Evolutionary conservation across 23 red algal genomes (phyloP).

Genomic region (Gracilaria gracilis): DNA sequence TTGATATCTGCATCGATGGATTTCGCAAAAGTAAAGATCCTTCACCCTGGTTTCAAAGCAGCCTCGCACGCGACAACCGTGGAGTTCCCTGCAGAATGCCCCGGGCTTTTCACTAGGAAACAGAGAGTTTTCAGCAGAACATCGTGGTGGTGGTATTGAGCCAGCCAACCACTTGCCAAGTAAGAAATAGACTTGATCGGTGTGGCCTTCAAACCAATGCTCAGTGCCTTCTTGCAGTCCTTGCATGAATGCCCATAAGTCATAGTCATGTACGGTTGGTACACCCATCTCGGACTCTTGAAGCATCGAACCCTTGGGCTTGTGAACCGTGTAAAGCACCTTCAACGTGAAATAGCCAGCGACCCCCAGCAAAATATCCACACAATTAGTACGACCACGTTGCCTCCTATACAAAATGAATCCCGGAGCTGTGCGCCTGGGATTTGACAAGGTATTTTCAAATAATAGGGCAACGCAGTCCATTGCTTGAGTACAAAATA

Average conservation of each 20-base stretch:
- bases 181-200: conserved; percentile 25
- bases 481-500: conserved; percentile 70
- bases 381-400: conserved; percentile 58
- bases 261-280: background rate
- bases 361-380: conserved; percentile 69
- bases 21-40: conserved; percentile 3
- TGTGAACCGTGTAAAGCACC: conserved; percentile 63
- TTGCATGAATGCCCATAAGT: background rate
- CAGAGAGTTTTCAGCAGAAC: conserved; percentile 20
- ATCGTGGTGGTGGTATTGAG: conserved; percentile 40
- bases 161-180: conserved; percentile 43
- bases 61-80: conserved; percentile 9
- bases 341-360: conserved; percentile 76
- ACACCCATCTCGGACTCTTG: background rate
- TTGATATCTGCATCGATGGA: conserved; percentile 29
- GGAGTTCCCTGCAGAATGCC: conserved; percentile 12
- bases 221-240: conserved; percentile 18
- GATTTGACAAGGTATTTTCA: conserved; percentile 29
- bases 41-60: background rate
- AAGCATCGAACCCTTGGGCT: too few relatives aligned
- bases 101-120: conserved; percentile 18
- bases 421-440: conserved; percentile 59
- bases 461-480: conserved; percentile 61
- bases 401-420: conserved; percentile 54
- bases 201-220: conserved; percentile 38